Conservation (phyloP, 2,329 filamentous ascomycete species). For the Arthrobotrys musiformis region DNA sequence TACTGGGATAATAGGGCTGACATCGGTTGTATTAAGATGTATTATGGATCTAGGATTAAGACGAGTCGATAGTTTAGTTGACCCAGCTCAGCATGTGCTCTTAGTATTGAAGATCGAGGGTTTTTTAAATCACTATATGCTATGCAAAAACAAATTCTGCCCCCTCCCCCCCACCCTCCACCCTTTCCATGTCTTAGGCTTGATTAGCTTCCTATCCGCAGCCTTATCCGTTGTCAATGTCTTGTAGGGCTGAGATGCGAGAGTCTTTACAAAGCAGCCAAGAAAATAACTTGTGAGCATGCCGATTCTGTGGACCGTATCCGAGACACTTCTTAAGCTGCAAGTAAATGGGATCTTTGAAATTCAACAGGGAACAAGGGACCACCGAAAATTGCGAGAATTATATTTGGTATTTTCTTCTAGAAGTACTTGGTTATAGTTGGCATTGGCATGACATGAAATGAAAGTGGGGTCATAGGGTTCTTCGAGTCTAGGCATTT, state of each 20-base stretch:
- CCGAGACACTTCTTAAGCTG: neutral
- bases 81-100: neutral
- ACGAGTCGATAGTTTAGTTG: no score
- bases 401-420: neutral
- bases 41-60: neutral
- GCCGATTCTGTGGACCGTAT: neutral
- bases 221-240: constrained; percentile 24
- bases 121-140: neutral
- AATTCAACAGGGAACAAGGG: constrained; percentile 1
- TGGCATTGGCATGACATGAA: neutral
- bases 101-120: no score
- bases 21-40: neutral
- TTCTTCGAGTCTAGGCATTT: neutral
- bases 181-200: neutral
- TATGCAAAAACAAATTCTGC: no score
- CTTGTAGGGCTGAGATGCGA: constrained; percentile 52
- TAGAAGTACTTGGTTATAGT: neutral
- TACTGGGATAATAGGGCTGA: neutral
- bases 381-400: neutral
- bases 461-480: constrained; percentile 1
- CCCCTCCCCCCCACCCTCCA: no score
- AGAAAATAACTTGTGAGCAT: neutral
- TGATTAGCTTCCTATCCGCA: neutral
- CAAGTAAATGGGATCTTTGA: neutral
- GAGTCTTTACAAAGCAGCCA: neutral